Base-by-base conservation (phyloP, 768 basidiomycete species). In the Suillus lakei region DNA sequence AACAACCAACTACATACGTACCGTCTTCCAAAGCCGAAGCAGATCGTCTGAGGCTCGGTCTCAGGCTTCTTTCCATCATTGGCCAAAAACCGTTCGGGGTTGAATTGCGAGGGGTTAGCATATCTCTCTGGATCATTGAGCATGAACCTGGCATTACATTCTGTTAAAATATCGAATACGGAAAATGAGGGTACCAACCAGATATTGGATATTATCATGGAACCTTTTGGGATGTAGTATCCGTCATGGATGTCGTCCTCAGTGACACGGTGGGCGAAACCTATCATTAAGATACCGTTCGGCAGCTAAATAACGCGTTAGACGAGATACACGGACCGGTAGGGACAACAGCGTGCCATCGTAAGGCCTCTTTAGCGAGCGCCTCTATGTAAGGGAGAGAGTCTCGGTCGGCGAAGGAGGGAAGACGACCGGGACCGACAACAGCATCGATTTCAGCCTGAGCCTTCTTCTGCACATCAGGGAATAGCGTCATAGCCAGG, bases 21-120 rank as follows among this genome's bases (percentile, higher is more conserved):
- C 66, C 88, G 82, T 73, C 88, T 79, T 61, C 88, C 88, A 74
- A 88, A 90, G 12, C 88, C 88, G 77, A 89, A 90, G 66, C 84
- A 85, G 34, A 86, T 69, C 62, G 81, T 81, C 65, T 83, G 83
- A 69, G 86, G 85, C 75, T 88, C 86, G 48, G 74, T 76, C 71
- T 87, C 84, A 50, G 79, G 80, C 51, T 72, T 60, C 41, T 66
- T 58, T 18, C 41, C 58, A 5, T 60, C 48, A 28, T 39, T 43
- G 9, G 77, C 72, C 43, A 88, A 75, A 71, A 84, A 88, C 39
- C 87, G 82, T 61, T 84, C 84, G 30, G 87, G 87, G 60, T 83
- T 81, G 71, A 88, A 88, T 55, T 72, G 67, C 66, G 82, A 77
- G 4, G 86, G 86, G 62, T 84, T 76, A 48, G 75, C 70, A 74